Base-by-base conservation (phyloP, 139 green algal genomes). In the Chlamydomonas sphaeroides region DNA sequence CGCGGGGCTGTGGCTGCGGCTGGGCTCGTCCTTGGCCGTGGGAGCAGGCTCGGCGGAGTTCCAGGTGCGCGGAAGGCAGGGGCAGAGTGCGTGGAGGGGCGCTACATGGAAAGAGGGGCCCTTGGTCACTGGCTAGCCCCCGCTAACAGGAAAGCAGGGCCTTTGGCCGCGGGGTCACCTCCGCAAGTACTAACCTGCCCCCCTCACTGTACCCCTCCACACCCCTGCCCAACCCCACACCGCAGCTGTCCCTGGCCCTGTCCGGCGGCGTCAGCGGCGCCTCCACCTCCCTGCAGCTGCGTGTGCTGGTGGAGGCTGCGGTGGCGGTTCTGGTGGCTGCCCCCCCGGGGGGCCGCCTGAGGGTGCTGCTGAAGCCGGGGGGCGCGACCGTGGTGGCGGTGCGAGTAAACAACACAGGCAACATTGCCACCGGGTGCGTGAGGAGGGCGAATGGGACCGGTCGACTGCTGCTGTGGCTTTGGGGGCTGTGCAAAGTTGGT, bases 241-340 rank as follows among this genome's bases (percentile, higher is more conserved):
- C 18, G 38, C 67, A 74, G 67, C 10, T 74, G 18, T 6, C 67
- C 0, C 38, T 74, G 30, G 67, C 57, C 45, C 68, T 76, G 28
- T 45, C 45, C 26, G 68, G 68, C 68, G 68, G 68, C 28, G 68
- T 76, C 26, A 62, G 41, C 30, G 45, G 45, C 32, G 68, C 68
- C 45, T n/a, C 68, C 28, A 30, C 35, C 33, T 66, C 49, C 10
- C 70, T 66, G 7, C 70, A 49, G 49, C 15, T 78, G 70, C 49
- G 49, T 11, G 70, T 78, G 32, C n/a, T 78, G 25, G 70, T 78
- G 70, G 70, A 78, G 33, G 36, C 70, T 49, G 70, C 33, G 32
- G 15, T 32, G 14, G 70, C 66, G 45, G 20, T 30, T 49, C 49
- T 78, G 49, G 70, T 51, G n/a, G 33, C 32, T 25, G 70, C 65